A percentile compares a stretch with the other conserved stretches of the same genome.
Evolutionary conservation across 176 grass and related monocot species (phyloP).

Genomic region (Coix lacrymajobi): DNA sequence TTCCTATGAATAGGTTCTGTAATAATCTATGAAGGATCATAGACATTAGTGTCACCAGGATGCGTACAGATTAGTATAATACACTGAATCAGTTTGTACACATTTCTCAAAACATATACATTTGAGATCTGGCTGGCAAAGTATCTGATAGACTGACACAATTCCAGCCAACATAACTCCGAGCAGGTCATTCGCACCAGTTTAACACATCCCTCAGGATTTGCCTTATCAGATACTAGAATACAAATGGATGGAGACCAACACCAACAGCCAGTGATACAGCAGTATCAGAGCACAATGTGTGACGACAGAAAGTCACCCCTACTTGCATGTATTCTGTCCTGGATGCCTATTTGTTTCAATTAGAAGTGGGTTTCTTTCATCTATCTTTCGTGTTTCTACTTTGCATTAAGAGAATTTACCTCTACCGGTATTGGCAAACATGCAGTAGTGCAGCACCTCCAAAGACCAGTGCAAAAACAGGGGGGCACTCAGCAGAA

Average conservation of each 20-base stretch:
- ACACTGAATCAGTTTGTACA: neutral
- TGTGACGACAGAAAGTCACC: neutral
- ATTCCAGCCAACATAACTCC: neutral
- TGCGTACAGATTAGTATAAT: slow-evolving; percentile 10
- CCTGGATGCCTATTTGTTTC: neutral
- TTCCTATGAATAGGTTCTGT: neutral
- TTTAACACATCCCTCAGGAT: neutral
- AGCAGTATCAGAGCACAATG: slow-evolving; percentile 1
- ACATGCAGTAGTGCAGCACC: neutral
- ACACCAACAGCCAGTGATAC: neutral
- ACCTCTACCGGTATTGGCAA: neutral
- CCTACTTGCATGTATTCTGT: slow-evolving; percentile 2
- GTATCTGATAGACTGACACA: neutral
- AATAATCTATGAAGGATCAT: neutral
- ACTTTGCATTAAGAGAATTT: slow-evolving; percentile 7
- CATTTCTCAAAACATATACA: neutral
- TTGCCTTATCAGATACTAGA: neutral
- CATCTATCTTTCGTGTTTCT: slow-evolving; percentile 1
- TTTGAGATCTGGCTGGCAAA: neutral
- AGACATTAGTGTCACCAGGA: neutral
- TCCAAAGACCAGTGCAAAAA: slow-evolving; percentile 2
- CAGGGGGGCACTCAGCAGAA: neutral
- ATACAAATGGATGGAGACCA: neutral
- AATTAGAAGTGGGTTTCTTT: neutral
- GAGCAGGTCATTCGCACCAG: neutral